Base-by-base conservation (phyloP, 441 rosid genomes). In the Pelargonium citronellum region DNA sequence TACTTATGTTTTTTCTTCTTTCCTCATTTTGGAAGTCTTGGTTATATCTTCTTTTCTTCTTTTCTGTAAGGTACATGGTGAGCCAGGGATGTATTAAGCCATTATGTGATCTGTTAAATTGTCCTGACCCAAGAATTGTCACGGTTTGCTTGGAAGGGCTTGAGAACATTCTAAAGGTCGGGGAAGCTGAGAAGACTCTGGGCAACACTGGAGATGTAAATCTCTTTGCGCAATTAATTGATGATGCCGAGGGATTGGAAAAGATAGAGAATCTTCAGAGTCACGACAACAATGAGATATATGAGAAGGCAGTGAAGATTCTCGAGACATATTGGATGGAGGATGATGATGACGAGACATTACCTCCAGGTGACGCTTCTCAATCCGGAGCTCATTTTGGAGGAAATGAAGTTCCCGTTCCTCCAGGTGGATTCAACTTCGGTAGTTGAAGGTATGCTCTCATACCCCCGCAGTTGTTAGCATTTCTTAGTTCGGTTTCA, bases 361-460 rank as follows among this genome's bases (percentile, higher is more conserved):
- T 77, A 53, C 74, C 81, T 49, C 66, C 71, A 7, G 78, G 73
- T 17, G 83, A 67, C 47, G 74, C 69, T 68, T 66, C 84, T 12
- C 80, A 70, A 63, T 41, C 82, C 19, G 87, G 84, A 71, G 82
- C 82, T 73, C 69, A 67, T 20, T 83, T 85, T 64, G 87, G 84
- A 6, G 79, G 78, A 74, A 80, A 43, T 73, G 81, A 75, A 43
- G 58, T 71, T 70, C 74, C 79, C 66, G 79, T 74, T 69, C 84
- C 84, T 39, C 62, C 72, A 15, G 82, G 86, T 69, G 89, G 89
- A 82, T 82, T 86, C 81, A 82, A 80, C 70, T 82, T 86, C 71
- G 12, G 53, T 47, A 74, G 81, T 81, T 81, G 80, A 85, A 78
- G 79, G 81, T 77, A 67, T 71, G 74, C 0, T 72, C 16, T 46